Conservation (phyloP, 768 basidiomycete species). For the Lepiota subincarnata region DNA sequence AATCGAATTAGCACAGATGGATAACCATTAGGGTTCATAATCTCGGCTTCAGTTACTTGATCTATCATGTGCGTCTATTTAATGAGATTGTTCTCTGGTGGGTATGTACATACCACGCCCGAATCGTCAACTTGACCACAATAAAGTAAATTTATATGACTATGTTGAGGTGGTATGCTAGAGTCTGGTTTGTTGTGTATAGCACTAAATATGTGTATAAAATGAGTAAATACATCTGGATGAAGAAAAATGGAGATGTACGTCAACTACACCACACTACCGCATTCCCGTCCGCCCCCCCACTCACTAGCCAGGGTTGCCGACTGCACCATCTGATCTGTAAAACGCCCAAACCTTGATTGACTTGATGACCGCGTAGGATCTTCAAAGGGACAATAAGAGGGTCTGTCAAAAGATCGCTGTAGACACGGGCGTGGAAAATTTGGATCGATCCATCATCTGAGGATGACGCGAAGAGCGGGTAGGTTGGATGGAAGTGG, state of each 20-base stretch:
- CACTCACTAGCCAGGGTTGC: constrained; percentile 90
- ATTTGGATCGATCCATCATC: constrained; percentile 97
- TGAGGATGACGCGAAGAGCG: constrained; percentile 93
- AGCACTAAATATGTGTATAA: not conserved
- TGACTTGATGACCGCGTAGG: constrained; percentile 82
- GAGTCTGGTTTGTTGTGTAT: not conserved
- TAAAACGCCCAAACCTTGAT: constrained; percentile 86
- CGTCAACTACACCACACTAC: constrained; percentile 80
- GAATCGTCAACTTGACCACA: no score
- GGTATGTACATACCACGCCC: no score
- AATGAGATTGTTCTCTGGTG: no score
- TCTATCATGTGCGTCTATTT: no score
- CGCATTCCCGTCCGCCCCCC: constrained; percentile 88
- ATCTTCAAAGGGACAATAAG: constrained; percentile 98
- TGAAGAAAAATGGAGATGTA: not conserved
- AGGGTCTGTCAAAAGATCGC: constrained; percentile 94
- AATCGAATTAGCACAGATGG: not conserved
- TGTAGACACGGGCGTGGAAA: constrained; percentile 94
- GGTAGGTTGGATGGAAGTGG: constrained; percentile 91
- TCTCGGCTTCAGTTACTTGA: not conserved
- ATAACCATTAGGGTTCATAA: not conserved
- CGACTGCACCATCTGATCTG: constrained; percentile 85
- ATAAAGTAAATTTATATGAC: not conserved
- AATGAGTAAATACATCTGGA: not conserved
- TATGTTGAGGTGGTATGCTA: not conserved